phyloP scores from a whole-genome alignment of 768 basidiomycete genomes.

The Pholiota molesta region DNA sequence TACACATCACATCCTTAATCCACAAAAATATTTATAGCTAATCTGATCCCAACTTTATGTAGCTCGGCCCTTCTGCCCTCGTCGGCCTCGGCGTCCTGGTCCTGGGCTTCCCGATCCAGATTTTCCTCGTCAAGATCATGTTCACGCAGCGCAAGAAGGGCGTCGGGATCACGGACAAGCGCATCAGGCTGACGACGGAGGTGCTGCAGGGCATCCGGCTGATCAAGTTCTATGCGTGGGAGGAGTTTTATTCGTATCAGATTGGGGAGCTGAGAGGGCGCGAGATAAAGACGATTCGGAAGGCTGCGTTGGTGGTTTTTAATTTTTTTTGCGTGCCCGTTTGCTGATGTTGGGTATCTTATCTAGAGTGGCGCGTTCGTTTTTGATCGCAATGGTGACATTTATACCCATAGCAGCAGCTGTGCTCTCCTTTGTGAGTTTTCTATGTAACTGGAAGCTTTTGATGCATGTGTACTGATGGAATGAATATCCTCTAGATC shows the following conservation, averaged over 20 bases:
- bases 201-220: slow-evolving; percentile 69
- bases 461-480: not conserved
- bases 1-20: slow-evolving; percentile 27
- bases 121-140: slow-evolving; percentile 53
- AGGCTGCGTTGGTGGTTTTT: slow-evolving; percentile 35
- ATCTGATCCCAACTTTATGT: not conserved
- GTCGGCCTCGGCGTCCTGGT: slow-evolving; percentile 64
- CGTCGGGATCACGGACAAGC: slow-evolving; percentile 66
- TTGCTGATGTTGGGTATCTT: not conserved
- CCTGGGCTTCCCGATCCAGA: slow-evolving; percentile 61
- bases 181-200: slow-evolving; percentile 68
- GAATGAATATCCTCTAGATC: slow-evolving; percentile 41
- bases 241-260: slow-evolving; percentile 49
- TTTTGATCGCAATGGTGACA: slow-evolving; percentile 46
- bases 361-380: slow-evolving; percentile 37
- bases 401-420: slow-evolving; percentile 57
- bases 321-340: no score
- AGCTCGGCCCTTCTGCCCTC: slow-evolving; percentile 72
- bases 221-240: slow-evolving; percentile 68
- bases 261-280: slow-evolving; percentile 41
- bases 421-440: slow-evolving; percentile 53
- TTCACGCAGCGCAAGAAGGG: slow-evolving; percentile 57
- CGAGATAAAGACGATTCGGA: slow-evolving; percentile 44
- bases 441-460: not conserved
- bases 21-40: not conserved